Conservation (phyloP, 768 basidiomycete species). For the Jaapia argillacea region DNA sequence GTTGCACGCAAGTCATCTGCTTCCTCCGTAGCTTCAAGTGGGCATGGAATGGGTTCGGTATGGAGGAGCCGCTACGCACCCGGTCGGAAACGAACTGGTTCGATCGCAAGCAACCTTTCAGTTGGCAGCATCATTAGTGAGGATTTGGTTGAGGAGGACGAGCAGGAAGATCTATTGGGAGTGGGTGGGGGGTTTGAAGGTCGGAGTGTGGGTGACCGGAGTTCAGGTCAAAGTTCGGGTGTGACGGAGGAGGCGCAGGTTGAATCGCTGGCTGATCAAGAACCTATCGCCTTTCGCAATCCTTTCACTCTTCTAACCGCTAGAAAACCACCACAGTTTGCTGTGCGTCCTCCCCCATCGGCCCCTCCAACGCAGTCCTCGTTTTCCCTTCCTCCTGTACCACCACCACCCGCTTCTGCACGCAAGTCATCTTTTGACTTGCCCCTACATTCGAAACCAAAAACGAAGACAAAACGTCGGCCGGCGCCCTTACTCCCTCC, state of each 20-base stretch:
- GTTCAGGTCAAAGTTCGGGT: constrained; percentile 11
- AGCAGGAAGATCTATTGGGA: constrained; percentile 63
- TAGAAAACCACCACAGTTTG: constrained; percentile 6
- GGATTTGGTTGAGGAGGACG: constrained; percentile 74
- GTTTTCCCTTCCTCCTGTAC: constrained; percentile 17
- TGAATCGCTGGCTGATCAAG: constrained; percentile 19
- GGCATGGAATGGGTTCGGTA: constrained; percentile 52
- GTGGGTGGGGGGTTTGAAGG: constrained; percentile 54
- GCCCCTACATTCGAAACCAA: constrained; percentile 16
- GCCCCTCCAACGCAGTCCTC: constrained; percentile 5
- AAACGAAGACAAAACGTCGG: constrained; percentile 44
- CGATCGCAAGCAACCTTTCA: constrained; percentile 63
- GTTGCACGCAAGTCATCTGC: constrained; percentile 63
- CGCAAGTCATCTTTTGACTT: constrained; percentile 49
- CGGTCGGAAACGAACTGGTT: constrained; percentile 61
- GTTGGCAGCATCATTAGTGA: constrained; percentile 66
- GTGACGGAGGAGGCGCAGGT: constrained; percentile 19
- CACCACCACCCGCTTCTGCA: constrained; percentile 45
- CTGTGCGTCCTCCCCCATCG: constrained; percentile 6
- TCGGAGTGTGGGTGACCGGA: constrained; percentile 16
- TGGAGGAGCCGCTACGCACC: constrained; percentile 54
- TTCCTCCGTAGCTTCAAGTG: constrained; percentile 47
- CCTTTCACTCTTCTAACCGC: constrained; percentile 17
- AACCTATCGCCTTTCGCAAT: constrained; percentile 4
- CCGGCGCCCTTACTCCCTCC: constrained; percentile 59